phyloP scores from a whole-genome alignment of 805 yeast species.

The Wickerhamiella azymoides region DNA sequence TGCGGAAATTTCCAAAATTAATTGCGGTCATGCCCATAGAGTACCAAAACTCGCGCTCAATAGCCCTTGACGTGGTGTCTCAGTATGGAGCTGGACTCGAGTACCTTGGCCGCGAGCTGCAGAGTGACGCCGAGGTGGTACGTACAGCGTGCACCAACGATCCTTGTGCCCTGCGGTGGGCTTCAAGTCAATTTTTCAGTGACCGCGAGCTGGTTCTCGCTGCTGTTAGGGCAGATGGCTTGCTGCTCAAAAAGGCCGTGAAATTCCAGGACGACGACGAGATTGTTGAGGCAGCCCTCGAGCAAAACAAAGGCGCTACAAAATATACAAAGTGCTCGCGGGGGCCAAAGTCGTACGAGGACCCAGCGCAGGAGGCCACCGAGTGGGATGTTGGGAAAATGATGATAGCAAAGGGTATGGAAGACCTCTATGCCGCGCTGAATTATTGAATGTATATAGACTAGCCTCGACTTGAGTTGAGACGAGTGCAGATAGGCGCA shows the following conservation, averaged over 20 bases:
- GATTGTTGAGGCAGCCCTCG: not conserved
- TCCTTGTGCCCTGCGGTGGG: not conserved
- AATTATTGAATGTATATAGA: not conserved
- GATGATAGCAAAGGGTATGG: not conserved
- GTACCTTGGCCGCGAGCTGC: constrained; percentile 41
- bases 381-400: not conserved
- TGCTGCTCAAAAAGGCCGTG: not conserved
- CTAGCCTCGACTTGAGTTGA: too few relatives aligned
- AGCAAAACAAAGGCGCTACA: not conserved
- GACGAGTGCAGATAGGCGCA: too few relatives aligned
- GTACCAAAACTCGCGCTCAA: not conserved
- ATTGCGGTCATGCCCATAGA: not conserved
- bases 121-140: constrained; percentile 30
- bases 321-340: not conserved
- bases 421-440: not conserved
- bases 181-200: not conserved
- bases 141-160: not conserved
- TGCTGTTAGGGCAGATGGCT: not conserved
- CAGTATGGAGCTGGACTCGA: not conserved
- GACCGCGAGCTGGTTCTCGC: not conserved
- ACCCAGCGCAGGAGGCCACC: not conserved
- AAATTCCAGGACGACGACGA: not conserved
- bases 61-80: not conserved
- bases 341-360: not conserved
- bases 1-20: not conserved